Evolutionary conservation across 1,284 basidiomycete species (phyloP), one percentile per base, ranked within the genome.

Genomic region (Limonomyces culmigenus): DNA sequence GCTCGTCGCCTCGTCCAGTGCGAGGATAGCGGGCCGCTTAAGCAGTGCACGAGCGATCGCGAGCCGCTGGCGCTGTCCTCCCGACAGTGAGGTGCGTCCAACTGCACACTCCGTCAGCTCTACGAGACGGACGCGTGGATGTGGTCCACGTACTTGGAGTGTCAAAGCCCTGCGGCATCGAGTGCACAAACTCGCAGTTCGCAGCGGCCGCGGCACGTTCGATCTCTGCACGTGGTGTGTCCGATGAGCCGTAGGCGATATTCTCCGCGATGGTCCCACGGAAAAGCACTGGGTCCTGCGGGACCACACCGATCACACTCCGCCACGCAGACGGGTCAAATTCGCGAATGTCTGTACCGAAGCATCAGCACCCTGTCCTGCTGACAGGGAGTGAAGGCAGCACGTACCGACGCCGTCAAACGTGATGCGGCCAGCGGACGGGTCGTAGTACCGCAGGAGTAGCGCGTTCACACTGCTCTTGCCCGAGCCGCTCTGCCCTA

Each of bases 111-210:
- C n/a, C n/a, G n/a, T n/a, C n/a, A n/a, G n/a, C n/a, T n/a, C n/a
- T n/a, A n/a, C n/a, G n/a, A n/a, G n/a, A n/a, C n/a, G n/a, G n/a
- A n/a, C n/a, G n/a, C n/a, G n/a, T n/a, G n/a, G n/a, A n/a, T n/a
- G n/a, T n/a, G n/a, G n/a, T n/a, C n/a, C n/a, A n/a, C n/a, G 42
- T 42, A 77, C 74, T 75, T 42, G 70, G 60, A 1, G 84, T 86
- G 43, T 85, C 77, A 41, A 84, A 79, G 0, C 79, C 87, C 38
- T 86, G 65, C 10, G 92, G 89, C 63, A 98, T 73, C 2, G 77
- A 74, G 72, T 85, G 84, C 30, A 98, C 79, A 50, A 96, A 98
- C 47, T 93, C 88, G 54, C 93, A 97, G 49, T 97, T 95, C 3
- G 93, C 92, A 42, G 84, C 70, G 10, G 77, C 63, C 0, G 92